A percentile compares a stretch with the other conserved stretches of the same genome.
Conservation (phyloP, 164 flowering plant genomes). For the Buxus sempervirens region DNA sequence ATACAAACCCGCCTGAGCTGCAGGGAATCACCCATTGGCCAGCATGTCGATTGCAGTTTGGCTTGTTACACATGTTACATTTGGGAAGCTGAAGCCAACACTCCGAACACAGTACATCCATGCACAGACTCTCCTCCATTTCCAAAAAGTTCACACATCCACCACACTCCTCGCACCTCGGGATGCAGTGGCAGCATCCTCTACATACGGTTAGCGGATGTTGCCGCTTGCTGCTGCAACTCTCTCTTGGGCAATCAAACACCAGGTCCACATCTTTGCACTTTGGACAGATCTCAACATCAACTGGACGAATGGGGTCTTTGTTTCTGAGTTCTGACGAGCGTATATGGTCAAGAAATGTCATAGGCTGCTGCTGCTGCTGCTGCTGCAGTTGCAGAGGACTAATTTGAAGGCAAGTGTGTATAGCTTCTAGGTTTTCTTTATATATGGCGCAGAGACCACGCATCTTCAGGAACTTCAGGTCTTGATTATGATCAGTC, state of each 20-base stretch:
- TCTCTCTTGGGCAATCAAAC: slow-evolving; percentile 57
- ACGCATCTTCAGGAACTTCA: slow-evolving; percentile 37
- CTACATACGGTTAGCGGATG: slow-evolving; percentile 29
- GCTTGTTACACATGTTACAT: slow-evolving; percentile 65
- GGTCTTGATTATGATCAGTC: slow-evolving; percentile 20
- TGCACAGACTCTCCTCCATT: slow-evolving; percentile 44
- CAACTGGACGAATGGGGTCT: slow-evolving; percentile 26
- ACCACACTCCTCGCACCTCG: slow-evolving; percentile 78
- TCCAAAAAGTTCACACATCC: slow-evolving; percentile 46
- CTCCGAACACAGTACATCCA: slow-evolving; percentile 46
- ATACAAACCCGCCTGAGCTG: slow-evolving; percentile 36
- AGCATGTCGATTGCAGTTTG: slow-evolving; percentile 50
- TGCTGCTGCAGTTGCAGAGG: slow-evolving; percentile 7
- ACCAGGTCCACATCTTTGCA: slow-evolving; percentile 55
- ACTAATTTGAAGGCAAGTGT: slow-evolving; percentile 24
- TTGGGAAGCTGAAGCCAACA: slow-evolving; percentile 81
- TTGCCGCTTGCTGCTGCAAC: slow-evolving; percentile 32
- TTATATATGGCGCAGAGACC: slow-evolving; percentile 48
- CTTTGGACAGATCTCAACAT: slow-evolving; percentile 62
- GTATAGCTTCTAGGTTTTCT: slow-evolving; percentile 44
- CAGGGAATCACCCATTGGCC: background rate
- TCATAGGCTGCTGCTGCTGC: slow-evolving; percentile 7
- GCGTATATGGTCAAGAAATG: slow-evolving; percentile 20
- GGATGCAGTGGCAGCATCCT: slow-evolving; percentile 59
- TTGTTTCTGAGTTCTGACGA: background rate